Percentiles rank a stretch among this genome's conserved stretches.
phyloP scores from a whole-genome alignment of 306 rosid genomes.

The Prunus padus region DNA sequence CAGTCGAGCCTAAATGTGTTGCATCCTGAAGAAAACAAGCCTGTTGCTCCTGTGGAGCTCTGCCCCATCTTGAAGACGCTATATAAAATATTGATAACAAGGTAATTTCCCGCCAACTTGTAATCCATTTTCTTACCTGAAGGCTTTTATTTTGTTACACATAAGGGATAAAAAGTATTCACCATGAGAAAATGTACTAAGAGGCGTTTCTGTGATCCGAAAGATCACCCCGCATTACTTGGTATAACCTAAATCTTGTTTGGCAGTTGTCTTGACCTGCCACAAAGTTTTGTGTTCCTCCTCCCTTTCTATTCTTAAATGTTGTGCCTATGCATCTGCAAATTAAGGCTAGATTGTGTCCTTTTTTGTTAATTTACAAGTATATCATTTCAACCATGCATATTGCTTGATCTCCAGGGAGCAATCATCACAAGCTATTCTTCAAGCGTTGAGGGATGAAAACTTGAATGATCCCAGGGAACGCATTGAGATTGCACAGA shows the following conservation, averaged over 20 bases:
- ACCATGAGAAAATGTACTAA: background rate
- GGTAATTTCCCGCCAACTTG: constrained; percentile 41
- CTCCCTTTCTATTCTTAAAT: background rate
- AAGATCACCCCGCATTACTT: background rate
- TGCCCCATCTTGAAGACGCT: constrained; percentile 93
- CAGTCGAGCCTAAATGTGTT: constrained; percentile 79
- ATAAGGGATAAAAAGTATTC: background rate
- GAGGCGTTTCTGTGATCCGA: background rate
- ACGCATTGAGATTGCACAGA: constrained; percentile 88
- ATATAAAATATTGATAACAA: constrained; percentile 68
- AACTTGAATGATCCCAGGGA: constrained; percentile 90
- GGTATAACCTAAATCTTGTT: background rate
- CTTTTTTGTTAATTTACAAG: background rate
- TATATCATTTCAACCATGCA: background rate
- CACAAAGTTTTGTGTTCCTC: no score
- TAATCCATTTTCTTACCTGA: background rate
- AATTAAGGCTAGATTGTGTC: background rate
- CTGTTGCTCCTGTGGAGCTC: constrained; percentile 87
- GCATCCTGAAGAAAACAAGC: constrained; percentile 89
- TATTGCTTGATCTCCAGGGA: constrained; percentile 55
- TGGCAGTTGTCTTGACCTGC: background rate
- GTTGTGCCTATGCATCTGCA: background rate
- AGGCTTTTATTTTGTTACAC: background rate
- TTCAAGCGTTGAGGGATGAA: constrained; percentile 82
- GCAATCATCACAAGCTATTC: constrained; percentile 73